Base-by-base conservation (phyloP, 2,329 filamentous ascomycete species). In the Incumbomyces lentus region DNA sequence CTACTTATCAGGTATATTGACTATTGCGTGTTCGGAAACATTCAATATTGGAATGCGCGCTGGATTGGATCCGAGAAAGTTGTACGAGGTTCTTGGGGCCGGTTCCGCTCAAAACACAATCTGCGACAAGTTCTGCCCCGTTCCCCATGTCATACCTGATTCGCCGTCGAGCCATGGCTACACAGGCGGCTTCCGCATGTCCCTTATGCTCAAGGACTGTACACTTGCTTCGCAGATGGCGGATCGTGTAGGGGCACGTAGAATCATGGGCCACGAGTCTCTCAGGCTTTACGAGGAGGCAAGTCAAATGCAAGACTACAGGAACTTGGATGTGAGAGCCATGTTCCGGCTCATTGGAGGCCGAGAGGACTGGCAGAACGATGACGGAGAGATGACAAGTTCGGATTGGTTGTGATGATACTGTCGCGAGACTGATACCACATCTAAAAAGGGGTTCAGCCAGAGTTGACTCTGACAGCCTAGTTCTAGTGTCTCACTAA, bases 131-230 rank as follows among this genome's bases (percentile, higher is more conserved):
- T 55, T 50, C 42, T 58, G 58, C 44, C 58, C 58, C 2, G 56
- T 60, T 7, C 56, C 56, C 1, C 64, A 63, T 2, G 34, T 50
- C 11, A 44, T 33, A 5, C 56, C 65, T 1, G 62, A 62, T 46
- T 61, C 61, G 6, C 62, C 64, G 10, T 62, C 62, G 22, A 63
- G 59, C 6, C 56, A 61, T n/a, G 60, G 54, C 6, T 66, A 65
- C 40, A 59, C 64, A 37, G 61, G 62, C 10, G 63, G 64, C 6
- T 66, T 50, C 13, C 33, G 39, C 14, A n/a, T 50, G 12, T 38
- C 43, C 31, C 44, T 50, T 13, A 37, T 36, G 16, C 48, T 39
- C 31, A 47, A 47, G 14, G 48, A 47, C 33, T 37, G 47, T 10
- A 34, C 32, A 19, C 34, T 50, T 14, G 48, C 41, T 2, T 31